Base-by-base conservation (phyloP, 2,329 filamentous ascomycete species). In the Aspergillus felis region DNA sequence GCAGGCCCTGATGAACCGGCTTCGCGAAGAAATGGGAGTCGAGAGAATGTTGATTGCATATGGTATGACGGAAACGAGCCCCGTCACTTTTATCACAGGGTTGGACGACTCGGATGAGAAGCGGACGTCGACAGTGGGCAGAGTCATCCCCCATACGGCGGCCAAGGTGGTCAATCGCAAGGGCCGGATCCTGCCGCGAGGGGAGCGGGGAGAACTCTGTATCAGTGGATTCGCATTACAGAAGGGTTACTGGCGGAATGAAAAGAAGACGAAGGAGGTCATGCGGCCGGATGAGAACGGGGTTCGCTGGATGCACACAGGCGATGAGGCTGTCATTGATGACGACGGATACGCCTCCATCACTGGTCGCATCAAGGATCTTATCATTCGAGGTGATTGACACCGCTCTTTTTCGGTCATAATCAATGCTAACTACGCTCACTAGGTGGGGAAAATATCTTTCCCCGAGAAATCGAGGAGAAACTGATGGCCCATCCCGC, bases 41-140 rank as follows among this genome's bases (percentile, higher is more conserved):
- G 81, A 81, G 0, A 88, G 93, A 53, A 78, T 96, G 42, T 90
- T 91, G 1, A 96, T 95, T 61, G 95, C 91, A 77, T 96, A 96
- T 72, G 92, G 91, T 57, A 94, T 95, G 91, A 96, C 92, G 1
- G 91, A 96, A 74, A 96, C 91, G 59, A 88, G 63, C 81, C 83
- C 78, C 0, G 79, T 82, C 0, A 79, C 74, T 1, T 84, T 84
- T 66, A 95, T 95, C 88, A 95, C 91, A 0, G 78, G 83, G 0
- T 88, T 90, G 0, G 74, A 81, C 10, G 91, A 95, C 68, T 84
- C 88, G 0, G 76, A 89, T 2, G 81, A 81, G 35, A 88, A 87
- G 73, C 81, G 91, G 44, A 87, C 88, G 47, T 80, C 83, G 25
- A 88, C 83, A 3, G 89, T 97, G 1, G 92, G 92, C 55, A 42